Percentiles rank a stretch among this genome's conserved stretches.
Evolutionary conservation across 2,329 filamentous ascomycete genomes (phyloP).

Genomic region (Beauveria pseudobassiana): DNA sequence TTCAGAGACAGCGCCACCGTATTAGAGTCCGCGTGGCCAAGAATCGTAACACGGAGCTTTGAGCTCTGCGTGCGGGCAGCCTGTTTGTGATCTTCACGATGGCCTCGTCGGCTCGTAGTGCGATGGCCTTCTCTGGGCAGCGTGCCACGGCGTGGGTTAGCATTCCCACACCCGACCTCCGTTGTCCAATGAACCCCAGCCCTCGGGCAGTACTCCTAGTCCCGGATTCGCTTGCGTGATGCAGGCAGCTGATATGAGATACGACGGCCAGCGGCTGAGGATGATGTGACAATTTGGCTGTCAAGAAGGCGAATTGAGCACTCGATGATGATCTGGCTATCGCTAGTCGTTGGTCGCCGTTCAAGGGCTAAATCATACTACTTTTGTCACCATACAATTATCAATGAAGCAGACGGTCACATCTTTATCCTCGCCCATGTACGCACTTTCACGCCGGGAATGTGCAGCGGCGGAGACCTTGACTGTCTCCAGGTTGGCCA

Average conservation of each 20-base stretch:
- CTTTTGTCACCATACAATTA: neutral
- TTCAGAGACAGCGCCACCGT: constrained; percentile 10
- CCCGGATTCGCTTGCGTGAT: neutral
- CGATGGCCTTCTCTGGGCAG: neutral
- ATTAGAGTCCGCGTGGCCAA: constrained; percentile 2
- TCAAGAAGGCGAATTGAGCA: neutral
- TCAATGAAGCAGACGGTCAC: neutral
- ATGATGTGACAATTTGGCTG: neutral
- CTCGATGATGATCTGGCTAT: neutral
- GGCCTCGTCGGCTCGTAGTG: constrained; percentile 6
- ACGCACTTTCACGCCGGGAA: neutral
- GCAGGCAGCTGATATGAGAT: neutral
- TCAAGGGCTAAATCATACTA: neutral
- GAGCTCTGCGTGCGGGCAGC: neutral
- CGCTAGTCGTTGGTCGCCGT: neutral
- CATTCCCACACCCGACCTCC: neutral
- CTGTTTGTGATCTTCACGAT: constrained; percentile 8
- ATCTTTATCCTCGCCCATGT: neutral
- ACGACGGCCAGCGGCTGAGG: neutral
- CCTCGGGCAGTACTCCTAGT: neutral
- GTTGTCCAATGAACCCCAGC: neutral
- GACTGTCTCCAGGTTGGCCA: neutral
- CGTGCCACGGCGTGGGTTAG: constrained; percentile 1
- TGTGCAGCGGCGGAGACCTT: neutral
- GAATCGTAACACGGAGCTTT: neutral